A percentile compares a stretch with the other conserved stretches of the same genome.
phyloP scores from a whole-genome alignment of 495 filamentous ascomycete genomes.

The Staphylotrichum longicolle region DNA sequence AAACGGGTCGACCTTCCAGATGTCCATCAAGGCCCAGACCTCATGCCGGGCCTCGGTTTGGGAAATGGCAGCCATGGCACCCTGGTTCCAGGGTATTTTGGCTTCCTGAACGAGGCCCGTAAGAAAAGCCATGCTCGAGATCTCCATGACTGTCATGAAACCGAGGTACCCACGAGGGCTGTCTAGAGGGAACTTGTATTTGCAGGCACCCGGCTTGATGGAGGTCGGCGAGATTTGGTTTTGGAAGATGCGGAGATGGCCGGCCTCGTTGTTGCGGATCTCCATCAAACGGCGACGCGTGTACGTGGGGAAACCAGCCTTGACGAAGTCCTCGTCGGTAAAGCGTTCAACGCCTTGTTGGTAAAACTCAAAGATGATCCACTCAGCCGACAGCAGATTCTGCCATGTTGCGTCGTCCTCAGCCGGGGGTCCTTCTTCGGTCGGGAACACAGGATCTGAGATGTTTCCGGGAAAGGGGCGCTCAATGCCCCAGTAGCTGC shows the following conservation, averaged over 20 bases:
- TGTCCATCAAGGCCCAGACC: constrained; percentile 51
- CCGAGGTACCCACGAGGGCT: constrained; percentile 44
- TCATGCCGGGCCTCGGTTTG: constrained; percentile 52
- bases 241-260: constrained; percentile 56
- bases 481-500: constrained; percentile 42
- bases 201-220: constrained; percentile 52
- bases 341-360: constrained; percentile 51
- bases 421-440: constrained; percentile 37
- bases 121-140: constrained; percentile 55
- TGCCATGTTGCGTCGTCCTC: constrained; percentile 52
- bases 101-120: constrained; percentile 50
- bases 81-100: constrained; percentile 36
- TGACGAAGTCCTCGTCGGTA: constrained; percentile 41
- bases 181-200: constrained; percentile 45
- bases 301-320: constrained; percentile 42
- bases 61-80: constrained; percentile 50
- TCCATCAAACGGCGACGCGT: constrained; percentile 52
- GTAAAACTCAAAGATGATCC: constrained; percentile 56
- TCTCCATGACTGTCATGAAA: constrained; percentile 49
- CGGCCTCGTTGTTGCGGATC: constrained; percentile 58
- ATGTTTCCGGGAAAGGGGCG: constrained; percentile 49
- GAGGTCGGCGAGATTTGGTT: constrained; percentile 52
- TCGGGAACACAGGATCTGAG: constrained; percentile 43
- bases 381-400: constrained; percentile 54
- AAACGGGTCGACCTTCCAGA: constrained; percentile 51